Evolutionary conservation across 2,329 filamentous ascomycete genomes (phyloP).

Genomic region (Fusarium sp.): DNA sequence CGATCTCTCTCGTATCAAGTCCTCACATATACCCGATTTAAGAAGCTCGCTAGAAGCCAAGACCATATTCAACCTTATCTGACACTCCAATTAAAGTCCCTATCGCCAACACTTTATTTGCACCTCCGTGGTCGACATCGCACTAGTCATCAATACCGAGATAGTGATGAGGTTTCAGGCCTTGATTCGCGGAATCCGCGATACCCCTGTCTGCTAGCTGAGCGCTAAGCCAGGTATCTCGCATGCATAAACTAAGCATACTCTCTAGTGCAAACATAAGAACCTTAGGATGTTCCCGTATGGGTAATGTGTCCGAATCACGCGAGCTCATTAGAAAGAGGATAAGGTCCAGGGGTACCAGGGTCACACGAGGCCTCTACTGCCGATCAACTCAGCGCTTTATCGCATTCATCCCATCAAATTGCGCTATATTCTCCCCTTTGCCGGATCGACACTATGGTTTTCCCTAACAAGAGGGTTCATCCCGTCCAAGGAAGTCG

Average conservation of each 20-base stretch:
- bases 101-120: constrained; percentile 2
- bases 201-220: neutral
- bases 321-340: constrained; percentile 2
- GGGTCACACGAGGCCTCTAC: constrained; percentile 7
- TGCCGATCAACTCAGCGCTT: constrained; percentile 4
- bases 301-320: constrained; percentile 27
- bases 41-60: constrained; percentile 1
- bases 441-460: constrained; percentile 9
- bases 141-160: constrained; percentile 9
- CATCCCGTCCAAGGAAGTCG: neutral
- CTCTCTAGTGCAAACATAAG: constrained; percentile 26
- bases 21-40: constrained; percentile 8
- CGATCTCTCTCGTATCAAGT: constrained; percentile 2
- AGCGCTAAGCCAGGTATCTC: constrained; percentile 8
- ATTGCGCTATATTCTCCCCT: neutral
- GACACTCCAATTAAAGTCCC: neutral
- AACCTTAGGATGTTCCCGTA: constrained; percentile 21
- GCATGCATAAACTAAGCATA: constrained; percentile 34
- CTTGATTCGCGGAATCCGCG: constrained; percentile 23
- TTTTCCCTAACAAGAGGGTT: neutral
- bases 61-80: constrained; percentile 4
- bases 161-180: neutral
- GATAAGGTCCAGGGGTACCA: constrained; percentile 9
- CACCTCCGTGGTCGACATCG: constrained; percentile 10
- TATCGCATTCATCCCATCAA: neutral